These are phyloP conservation scores for Colletotrichum brevisporum DNA, from an alignment of 2,329 filamentous ascomycete species.

Conservation along the genomic window DNA sequence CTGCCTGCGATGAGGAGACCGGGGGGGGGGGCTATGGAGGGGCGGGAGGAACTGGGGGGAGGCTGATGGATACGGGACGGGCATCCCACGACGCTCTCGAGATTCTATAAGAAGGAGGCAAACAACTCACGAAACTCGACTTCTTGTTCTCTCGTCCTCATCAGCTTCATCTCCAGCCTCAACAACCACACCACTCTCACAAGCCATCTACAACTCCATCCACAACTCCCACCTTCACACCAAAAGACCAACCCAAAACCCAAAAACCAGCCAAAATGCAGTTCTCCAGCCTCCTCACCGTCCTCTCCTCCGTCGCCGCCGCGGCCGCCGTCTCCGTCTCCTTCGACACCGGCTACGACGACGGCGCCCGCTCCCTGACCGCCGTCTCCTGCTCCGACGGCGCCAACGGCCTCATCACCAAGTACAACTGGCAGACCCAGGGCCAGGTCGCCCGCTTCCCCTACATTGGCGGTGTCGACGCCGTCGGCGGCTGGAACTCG, in stretches of 20 bases:
- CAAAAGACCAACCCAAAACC: slow-evolving; percentile 54
- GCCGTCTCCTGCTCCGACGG: slow-evolving; percentile 78
- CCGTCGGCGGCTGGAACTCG: slow-evolving; percentile 70
- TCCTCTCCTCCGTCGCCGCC: slow-evolving; percentile 55
- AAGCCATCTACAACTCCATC: not conserved
- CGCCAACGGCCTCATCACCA: slow-evolving; percentile 74
- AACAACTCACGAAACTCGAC: slow-evolving; percentile 1
- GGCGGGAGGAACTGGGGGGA: too few relatives aligned
- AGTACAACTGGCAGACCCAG: slow-evolving; percentile 71
- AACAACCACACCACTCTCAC: slow-evolving; percentile 12
- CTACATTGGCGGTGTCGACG: slow-evolving; percentile 67
- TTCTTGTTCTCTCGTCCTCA: slow-evolving; percentile 12
- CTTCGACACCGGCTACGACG: slow-evolving; percentile 81
- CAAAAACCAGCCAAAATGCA: slow-evolving; percentile 57
- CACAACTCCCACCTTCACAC: not conserved
- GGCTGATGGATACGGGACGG: slow-evolving; percentile 2
- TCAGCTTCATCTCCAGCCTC: slow-evolving; percentile 35
- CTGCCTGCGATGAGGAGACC: not conserved
- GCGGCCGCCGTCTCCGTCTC: slow-evolving; percentile 67
- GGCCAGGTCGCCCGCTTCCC: slow-evolving; percentile 65
- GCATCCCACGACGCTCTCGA: not conserved
- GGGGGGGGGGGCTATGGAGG: not conserved
- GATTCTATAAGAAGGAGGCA: slow-evolving; percentile 31
- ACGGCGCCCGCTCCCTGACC: slow-evolving; percentile 66
- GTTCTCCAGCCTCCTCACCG: slow-evolving; percentile 55